Conservation (phyloP, 257 asterid genomes). For the Capsicum baccatum region DNA sequence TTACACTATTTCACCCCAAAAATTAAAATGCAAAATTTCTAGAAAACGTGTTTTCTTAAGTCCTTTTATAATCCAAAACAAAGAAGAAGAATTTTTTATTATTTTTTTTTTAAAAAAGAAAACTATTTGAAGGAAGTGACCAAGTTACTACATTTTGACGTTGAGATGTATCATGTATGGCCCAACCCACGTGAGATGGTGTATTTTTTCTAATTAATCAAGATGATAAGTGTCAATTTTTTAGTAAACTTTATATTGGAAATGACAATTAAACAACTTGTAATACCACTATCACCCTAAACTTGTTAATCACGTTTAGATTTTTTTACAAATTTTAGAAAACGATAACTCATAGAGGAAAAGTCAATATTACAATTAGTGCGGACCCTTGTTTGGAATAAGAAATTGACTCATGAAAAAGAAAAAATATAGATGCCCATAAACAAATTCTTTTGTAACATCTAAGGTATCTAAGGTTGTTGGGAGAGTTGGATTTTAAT, state of each 20-base stretch:
- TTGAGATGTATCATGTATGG: background rate
- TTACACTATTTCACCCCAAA: background rate
- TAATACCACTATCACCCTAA: background rate
- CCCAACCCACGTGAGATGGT: background rate
- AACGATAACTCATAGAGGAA: background rate
- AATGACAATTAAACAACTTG: background rate
- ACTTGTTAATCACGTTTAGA: constrained; percentile 26
- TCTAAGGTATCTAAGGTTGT: background rate
- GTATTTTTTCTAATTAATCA: background rate
- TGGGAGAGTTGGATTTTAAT: background rate
- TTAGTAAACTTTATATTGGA: background rate
- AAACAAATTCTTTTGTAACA: background rate
- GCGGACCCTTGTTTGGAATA: constrained; percentile 11
- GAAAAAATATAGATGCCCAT: background rate
- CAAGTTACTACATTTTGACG: background rate
- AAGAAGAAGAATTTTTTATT: background rate
- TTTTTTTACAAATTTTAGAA: background rate
- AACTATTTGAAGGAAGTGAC: background rate
- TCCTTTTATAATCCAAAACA: background rate
- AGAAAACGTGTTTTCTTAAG: background rate
- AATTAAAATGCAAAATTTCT: background rate
- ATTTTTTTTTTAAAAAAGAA: background rate
- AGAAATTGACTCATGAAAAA: constrained; percentile 2
- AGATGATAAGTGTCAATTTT: background rate
- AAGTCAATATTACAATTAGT: background rate